Conservation (phyloP, 306 rosid species). For the Prunus persica region Prunus_persica_NCBIv2 NC_034011.1:14501501-14502000, state of each 20-base stretch:
- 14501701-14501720: not conserved
- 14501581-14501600: slow-evolving; percentile 48
- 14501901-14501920: not conserved
- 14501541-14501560: slow-evolving; percentile 44
- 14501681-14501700: not conserved
- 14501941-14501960: slow-evolving; percentile 7
- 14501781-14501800: no score
- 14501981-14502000: slow-evolving; percentile 9
- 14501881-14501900: not conserved
- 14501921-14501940: slow-evolving; percentile 30
- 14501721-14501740: not conserved
- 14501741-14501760: not conserved
- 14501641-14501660: slow-evolving; percentile 17
- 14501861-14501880: not conserved
- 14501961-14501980: slow-evolving; percentile 21
- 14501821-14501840: not conserved
- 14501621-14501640: slow-evolving; percentile 21
- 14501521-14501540: not conserved
- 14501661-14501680: slow-evolving; percentile 7
- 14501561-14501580: slow-evolving; percentile 53
- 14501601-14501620: slow-evolving; percentile 33
- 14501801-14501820: slow-evolving; percentile 22
- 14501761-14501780: no score
- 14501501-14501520: not conserved
- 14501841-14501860: not conserved